Conservation (phyloP, 192 early-diverging fungal species). For the Geranomyces michiganensis region DNA sequence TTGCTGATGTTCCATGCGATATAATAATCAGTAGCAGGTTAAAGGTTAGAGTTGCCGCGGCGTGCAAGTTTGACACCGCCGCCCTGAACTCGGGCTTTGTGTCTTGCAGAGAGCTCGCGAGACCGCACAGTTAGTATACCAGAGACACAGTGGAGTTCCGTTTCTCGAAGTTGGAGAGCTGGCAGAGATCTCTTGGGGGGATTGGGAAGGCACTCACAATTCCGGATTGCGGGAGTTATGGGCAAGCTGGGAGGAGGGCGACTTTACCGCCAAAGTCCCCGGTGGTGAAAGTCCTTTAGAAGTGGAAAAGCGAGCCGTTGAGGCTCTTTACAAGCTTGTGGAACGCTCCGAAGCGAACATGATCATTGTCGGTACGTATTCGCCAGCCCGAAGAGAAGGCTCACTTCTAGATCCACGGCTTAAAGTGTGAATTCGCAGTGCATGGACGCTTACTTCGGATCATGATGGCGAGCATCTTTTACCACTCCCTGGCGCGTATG, state of each 20-base stretch:
- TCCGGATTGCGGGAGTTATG: conserved; percentile 40
- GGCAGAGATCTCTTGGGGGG: conserved; percentile 60
- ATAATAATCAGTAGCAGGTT: conserved; percentile 46
- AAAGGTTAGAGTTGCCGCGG: conserved; percentile 33
- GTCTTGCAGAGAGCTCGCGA: conserved; percentile 37
- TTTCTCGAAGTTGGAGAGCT: conserved; percentile 45
- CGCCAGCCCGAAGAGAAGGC: too few relatives aligned
- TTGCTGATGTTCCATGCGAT: conserved; percentile 35
- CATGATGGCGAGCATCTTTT: conserved; percentile 52
- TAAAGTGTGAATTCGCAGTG: conserved; percentile 21
- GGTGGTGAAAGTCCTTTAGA: conserved; percentile 53
- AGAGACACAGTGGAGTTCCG: conserved; percentile 37
- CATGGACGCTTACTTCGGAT: conserved; percentile 60
- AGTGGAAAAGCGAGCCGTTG: conserved; percentile 46
- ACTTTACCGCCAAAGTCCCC: conserved; percentile 47
- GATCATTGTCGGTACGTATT: conserved; percentile 38
- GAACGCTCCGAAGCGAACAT: conserved; percentile 37
- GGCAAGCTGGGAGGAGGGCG: conserved; percentile 46
- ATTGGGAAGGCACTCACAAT: conserved; percentile 46
- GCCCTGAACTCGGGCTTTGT: too few relatives aligned
- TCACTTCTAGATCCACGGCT: too few relatives aligned
- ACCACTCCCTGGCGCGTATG: conserved; percentile 48
- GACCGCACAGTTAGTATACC: conserved; percentile 47
- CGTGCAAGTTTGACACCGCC: background rate
- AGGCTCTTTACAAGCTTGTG: conserved; percentile 46